Base-by-base conservation (phyloP, 1,284 basidiomycete genomes). In the Trichosporon inkin region DNA sequence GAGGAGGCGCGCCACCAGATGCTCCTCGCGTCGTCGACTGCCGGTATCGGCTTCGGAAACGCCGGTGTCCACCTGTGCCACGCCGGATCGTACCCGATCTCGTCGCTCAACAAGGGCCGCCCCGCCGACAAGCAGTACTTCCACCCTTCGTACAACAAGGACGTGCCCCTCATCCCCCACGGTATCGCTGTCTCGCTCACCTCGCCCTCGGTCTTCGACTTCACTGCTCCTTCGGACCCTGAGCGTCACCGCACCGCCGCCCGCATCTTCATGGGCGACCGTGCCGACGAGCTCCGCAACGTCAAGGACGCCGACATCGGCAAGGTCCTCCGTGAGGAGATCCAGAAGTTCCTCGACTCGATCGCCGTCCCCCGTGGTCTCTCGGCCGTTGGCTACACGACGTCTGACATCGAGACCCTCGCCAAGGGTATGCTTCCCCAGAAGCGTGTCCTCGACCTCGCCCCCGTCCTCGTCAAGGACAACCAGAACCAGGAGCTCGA, bases 21-120 rank as follows among this genome's bases (percentile, higher is more conserved):
- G 92, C 85, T 97, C 36, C 67, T 77, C 28, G 75, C 75, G 10
- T 70, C 75, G 17, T 75, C 74, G n/a, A 75, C 94, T 64, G 93
- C 93, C 62, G 94, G 93, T 52, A 95, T 96, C 61, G 93, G 93
- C 0, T 97, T 97, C 70, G 94, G 94, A 37, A 96, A 95, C 72
- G 93, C 81, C 2, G 93, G 93, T 34, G 92, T 96, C 6, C 92
- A 94, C 77, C 78, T 94, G 62, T 93, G 90, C 62, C 73, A 76
- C 67, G 73, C 71, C 17, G 70, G 71, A 61, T 73, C 74, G 39
- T 76, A 73, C 65, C 73, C 73, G 16, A 93, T 96, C 65, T 94
- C 92, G 17, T 93, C 94, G 1, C 79, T 97, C 71, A 98, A 98
- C 82, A 97, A 97, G 81, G 87, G 87, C 66, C 88, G 92, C 0